Evolutionary conservation across 176 grass and related monocot species (phyloP).

Genomic region (Cymbopogon citratus): DNA sequence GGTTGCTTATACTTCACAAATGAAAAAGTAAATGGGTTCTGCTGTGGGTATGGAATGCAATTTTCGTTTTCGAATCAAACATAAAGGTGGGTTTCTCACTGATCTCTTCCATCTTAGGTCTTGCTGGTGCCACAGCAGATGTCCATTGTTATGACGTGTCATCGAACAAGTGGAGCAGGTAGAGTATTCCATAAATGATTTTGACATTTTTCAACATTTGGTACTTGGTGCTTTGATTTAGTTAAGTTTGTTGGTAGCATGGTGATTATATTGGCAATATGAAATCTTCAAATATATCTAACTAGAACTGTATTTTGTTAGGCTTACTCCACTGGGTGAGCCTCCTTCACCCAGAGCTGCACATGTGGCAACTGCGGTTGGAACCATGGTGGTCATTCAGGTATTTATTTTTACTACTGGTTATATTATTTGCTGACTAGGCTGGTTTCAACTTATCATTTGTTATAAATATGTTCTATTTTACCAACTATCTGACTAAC

Average conservation of each 20-base stretch:
- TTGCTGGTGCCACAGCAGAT: constrained; percentile 96
- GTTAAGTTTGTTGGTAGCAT: constrained; percentile 22
- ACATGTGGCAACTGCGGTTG: constrained; percentile 97
- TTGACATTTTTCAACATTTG: constrained; percentile 16
- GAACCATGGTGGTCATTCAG: constrained; percentile 99
- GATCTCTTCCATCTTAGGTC: constrained; percentile 52
- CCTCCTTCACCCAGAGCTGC: constrained; percentile 97
- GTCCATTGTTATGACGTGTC: constrained; percentile 95
- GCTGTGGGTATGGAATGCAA: not conserved
- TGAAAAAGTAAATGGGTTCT: not conserved
- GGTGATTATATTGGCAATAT: constrained; percentile 5
- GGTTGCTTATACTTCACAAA: not conserved
- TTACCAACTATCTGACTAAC: not conserved
- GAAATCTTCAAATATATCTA: constrained; percentile 5
- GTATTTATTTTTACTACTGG: constrained; percentile 34
- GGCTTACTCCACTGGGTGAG: constrained; percentile 91
- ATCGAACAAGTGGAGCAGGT: constrained; percentile 98
- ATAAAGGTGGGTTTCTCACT: not conserved
- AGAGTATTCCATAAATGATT: constrained; percentile 35
- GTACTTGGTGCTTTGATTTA: constrained; percentile 6
- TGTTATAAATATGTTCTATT: not conserved
- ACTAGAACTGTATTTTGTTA: constrained; percentile 31
- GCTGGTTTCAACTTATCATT: not conserved
- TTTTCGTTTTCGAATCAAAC: constrained; percentile 9
- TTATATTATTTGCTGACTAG: not conserved